Evolutionary conservation across 352 stramenopile genomes (phyloP).

Genomic region (Aphanomyces stellatus): DNA sequence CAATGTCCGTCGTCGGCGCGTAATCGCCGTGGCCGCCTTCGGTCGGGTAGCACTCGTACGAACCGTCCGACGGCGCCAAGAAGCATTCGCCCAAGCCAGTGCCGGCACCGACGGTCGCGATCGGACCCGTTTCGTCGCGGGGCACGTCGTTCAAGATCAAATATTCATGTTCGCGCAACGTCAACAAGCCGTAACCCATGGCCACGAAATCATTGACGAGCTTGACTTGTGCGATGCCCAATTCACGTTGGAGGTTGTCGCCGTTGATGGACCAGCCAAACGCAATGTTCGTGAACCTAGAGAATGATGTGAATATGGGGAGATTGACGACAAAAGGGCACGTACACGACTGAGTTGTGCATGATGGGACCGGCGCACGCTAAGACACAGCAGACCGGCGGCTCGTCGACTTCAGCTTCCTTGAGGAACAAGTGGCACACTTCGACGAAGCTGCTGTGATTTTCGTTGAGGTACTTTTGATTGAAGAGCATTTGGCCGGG

Average conservation of each 20-base stretch:
- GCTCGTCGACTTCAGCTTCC: slow-evolving; percentile 71
- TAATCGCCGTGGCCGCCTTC: slow-evolving; percentile 96
- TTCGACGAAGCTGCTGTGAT: slow-evolving; percentile 72
- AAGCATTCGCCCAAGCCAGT: slow-evolving; percentile 96
- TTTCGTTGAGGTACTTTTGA: slow-evolving; percentile 82
- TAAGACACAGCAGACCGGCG: slow-evolving; percentile 58
- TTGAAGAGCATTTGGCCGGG: slow-evolving; percentile 76
- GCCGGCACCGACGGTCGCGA: slow-evolving; percentile 93
- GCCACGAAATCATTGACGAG: slow-evolving; percentile 97
- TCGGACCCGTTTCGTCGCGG: slow-evolving; percentile 71
- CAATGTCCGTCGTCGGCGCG: slow-evolving; percentile 78
- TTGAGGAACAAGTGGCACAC: slow-evolving; percentile 92
- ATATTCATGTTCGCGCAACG: slow-evolving; percentile 89
- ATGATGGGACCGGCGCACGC: slow-evolving; percentile 76
- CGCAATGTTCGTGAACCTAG: slow-evolving; percentile 92
- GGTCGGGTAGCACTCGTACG: slow-evolving; percentile 90
- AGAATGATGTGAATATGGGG: too few species aligned
- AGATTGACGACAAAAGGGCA: slow-evolving; percentile 65
- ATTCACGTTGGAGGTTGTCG: slow-evolving; percentile 56
- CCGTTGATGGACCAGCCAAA: slow-evolving; percentile 87
- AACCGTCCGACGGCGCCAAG: slow-evolving; percentile 78
- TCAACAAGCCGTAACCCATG: slow-evolving; percentile 95
- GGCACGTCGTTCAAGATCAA: slow-evolving; percentile 80
- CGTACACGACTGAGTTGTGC: slow-evolving; percentile 68
- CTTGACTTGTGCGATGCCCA: slow-evolving; percentile 79